Percentiles rank a stretch among this genome's conserved stretches.
These are phyloP conservation scores for Silene conica DNA, from an alignment of 148 eudicot species.

Conservation along the genomic window DNA sequence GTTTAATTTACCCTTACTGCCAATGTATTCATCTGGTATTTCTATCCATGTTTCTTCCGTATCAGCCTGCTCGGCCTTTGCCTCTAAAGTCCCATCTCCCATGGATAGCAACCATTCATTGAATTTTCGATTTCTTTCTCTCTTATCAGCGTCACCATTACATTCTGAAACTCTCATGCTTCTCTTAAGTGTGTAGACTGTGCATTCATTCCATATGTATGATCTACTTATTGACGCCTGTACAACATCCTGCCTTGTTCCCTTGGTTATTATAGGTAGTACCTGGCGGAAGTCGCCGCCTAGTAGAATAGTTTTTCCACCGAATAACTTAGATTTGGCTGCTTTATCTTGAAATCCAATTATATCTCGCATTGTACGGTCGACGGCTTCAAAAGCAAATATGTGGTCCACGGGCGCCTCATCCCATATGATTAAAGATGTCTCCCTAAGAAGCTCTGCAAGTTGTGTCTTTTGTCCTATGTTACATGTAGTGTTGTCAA, in stretches of 20 bases:
- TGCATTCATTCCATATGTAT: too few relatives aligned
- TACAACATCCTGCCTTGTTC: not conserved
- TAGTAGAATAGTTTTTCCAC: not conserved
- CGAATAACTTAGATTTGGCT: not conserved
- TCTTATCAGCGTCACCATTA: too few relatives aligned
- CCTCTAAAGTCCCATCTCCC: not conserved
- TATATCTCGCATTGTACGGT: not conserved
- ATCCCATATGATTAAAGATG: constrained; percentile 12
- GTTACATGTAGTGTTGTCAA: not conserved
- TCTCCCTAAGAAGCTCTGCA: not conserved
- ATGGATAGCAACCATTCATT: constrained; percentile 12
- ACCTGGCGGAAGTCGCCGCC: constrained; percentile 8
- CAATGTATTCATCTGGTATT: constrained; percentile 1
- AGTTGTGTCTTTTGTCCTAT: not conserved
- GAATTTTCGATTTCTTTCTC: not conserved
- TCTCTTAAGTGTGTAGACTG: too few relatives aligned
- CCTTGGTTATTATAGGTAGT: too few relatives aligned
- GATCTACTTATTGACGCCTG: not conserved
- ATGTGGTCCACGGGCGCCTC: constrained; percentile 10
- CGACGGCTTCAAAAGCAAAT: constrained; percentile 5
- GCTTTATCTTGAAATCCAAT: too few relatives aligned
- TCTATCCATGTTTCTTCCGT: not conserved
- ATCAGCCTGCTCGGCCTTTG: not conserved
- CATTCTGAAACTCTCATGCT: too few relatives aligned
- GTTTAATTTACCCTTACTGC: not conserved